Evolutionary conservation across 2,329 filamentous ascomycete species (phyloP).

Genomic region (Lachnellula arida): DNA sequence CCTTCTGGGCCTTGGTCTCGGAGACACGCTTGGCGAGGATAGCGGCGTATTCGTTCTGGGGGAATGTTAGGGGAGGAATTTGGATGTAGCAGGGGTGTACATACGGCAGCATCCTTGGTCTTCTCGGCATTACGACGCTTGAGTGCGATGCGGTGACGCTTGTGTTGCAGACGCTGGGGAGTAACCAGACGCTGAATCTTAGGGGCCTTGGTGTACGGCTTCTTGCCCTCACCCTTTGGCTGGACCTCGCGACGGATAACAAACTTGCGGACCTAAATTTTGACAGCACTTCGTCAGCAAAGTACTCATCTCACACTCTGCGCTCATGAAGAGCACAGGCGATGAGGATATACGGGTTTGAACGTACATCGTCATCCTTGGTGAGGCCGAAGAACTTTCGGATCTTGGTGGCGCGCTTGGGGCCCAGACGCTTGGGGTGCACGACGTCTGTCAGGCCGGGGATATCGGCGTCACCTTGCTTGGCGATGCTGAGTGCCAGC

Average conservation of each 20-base stretch:
- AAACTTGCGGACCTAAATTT: conserved; percentile 88
- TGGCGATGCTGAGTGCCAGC: conserved; percentile 90
- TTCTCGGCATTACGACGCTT: conserved; percentile 97
- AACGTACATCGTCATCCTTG: conserved; percentile 99
- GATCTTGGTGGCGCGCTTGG: conserved; percentile 99
- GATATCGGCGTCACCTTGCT: conserved; percentile 93
- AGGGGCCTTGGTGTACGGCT: conserved; percentile 99
- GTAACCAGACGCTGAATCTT: conserved; percentile 99
- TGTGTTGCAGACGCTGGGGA: conserved; percentile 99
- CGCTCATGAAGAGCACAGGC: conserved; percentile 48
- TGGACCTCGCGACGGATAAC: conserved; percentile 98
- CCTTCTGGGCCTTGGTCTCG: conserved; percentile 92
- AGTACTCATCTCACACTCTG: conserved; percentile 53
- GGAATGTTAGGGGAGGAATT: conserved; percentile 34
- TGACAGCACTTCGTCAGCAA: conserved; percentile 26
- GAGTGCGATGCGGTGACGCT: conserved; percentile 95
- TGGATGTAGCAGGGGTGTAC: conserved; percentile 36
- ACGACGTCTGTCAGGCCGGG: conserved; percentile 96
- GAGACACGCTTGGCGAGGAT: conserved; percentile 94
- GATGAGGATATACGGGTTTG: conserved; percentile 54
- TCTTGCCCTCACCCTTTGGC: conserved; percentile 96
- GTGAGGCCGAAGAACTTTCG: conserved; percentile 98
- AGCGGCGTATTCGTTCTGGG: conserved; percentile 91
- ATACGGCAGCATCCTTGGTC: conserved; percentile 97
- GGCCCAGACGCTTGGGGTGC: conserved; percentile 97